These are phyloP conservation scores for Aspergillus fumigatiaffinis DNA, from an alignment of 2,329 filamentous ascomycete genomes.

Conservation along the genomic window DNA sequence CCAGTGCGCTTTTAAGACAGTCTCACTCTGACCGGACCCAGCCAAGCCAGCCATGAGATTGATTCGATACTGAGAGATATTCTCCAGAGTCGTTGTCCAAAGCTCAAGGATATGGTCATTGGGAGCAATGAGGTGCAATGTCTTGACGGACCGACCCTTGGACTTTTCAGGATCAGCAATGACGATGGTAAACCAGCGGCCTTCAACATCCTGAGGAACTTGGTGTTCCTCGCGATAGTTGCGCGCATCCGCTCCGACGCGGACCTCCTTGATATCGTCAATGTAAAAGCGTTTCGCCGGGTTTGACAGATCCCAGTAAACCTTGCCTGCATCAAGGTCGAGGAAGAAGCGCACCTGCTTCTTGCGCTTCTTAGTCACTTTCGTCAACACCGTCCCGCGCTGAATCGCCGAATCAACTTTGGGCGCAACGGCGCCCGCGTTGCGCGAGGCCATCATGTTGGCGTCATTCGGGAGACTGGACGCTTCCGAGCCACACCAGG, in stretches of 20 bases:
- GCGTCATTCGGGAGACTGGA: conserved; percentile 38
- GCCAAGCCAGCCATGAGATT: conserved; percentile 87
- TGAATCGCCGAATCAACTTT: conserved; percentile 73
- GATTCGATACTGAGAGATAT: conserved; percentile 79
- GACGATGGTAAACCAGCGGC: conserved; percentile 83
- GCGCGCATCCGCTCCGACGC: conserved; percentile 74
- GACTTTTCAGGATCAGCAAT: conserved; percentile 75
- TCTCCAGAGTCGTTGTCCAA: conserved; percentile 81
- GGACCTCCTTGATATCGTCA: conserved; percentile 90
- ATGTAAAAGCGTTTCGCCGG: conserved; percentile 85
- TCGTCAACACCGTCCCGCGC: conserved; percentile 72
- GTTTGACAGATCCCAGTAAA: conserved; percentile 78
- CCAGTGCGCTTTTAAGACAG: conserved; percentile 82
- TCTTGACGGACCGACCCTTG: conserved; percentile 67
- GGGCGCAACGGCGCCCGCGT: conserved; percentile 49
- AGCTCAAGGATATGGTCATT: conserved; percentile 66
- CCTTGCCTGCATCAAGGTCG: conserved; percentile 77
- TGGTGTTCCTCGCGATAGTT: conserved; percentile 85
- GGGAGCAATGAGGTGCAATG: conserved; percentile 81
- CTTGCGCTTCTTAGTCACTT: conserved; percentile 79
- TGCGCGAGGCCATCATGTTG: conserved; percentile 29
- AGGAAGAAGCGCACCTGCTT: conserved; percentile 72
- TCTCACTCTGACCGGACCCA: conserved; percentile 69
- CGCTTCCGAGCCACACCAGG: conserved; percentile 40
- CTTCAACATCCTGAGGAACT: conserved; percentile 62